phyloP scores from a whole-genome alignment of 352 stramenopile genomes.

The Phytophthora meadii region DNA sequence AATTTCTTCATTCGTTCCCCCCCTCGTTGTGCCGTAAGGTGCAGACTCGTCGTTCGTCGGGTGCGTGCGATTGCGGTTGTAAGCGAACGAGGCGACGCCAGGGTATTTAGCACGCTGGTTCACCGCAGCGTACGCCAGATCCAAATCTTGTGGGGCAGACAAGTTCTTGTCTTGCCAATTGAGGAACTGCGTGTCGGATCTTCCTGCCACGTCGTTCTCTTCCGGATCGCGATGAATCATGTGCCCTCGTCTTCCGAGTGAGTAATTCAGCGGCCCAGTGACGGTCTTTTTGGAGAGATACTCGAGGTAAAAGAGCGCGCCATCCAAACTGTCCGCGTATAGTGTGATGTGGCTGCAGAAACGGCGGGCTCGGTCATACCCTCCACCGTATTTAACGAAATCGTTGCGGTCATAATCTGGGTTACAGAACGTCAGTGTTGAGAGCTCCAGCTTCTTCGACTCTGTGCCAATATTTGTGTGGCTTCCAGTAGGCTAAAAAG shows the following conservation, averaged over 20 bases:
- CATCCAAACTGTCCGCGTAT: conserved; percentile 75
- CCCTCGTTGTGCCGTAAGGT: conserved; percentile 34
- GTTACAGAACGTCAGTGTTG: conserved; percentile 80
- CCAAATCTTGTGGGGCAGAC: conserved; percentile 47
- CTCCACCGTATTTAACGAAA: conserved; percentile 65
- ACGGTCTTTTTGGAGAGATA: conserved; percentile 57
- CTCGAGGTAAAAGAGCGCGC: conserved; percentile 77
- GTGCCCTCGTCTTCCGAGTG: conserved; percentile 55
- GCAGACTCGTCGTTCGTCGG: conserved; percentile 22
- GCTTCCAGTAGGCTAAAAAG: conserved; percentile 28
- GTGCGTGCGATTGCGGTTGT: conserved; percentile 45
- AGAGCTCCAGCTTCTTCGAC: conserved; percentile 38
- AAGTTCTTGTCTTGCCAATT: conserved; percentile 55
- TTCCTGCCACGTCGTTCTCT: conserved; percentile 32
- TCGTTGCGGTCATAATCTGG: conserved; percentile 76
- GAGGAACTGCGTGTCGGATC: conserved; percentile 45
- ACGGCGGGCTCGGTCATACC: conserved; percentile 59
- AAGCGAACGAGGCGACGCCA: conserved; percentile 61
- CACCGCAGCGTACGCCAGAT: conserved; percentile 56
- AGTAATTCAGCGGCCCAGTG: conserved; percentile 55
- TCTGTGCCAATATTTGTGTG: conserved; percentile 2
- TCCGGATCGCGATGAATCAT: conserved; percentile 57
- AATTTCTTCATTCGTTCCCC: conserved; percentile 21
- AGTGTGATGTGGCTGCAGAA: conserved; percentile 79
- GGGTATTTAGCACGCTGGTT: conserved; percentile 65